These are phyloP conservation scores for Lipomyces kockii DNA, from an alignment of 805 yeast species.

Conservation along the genomic window DNA sequence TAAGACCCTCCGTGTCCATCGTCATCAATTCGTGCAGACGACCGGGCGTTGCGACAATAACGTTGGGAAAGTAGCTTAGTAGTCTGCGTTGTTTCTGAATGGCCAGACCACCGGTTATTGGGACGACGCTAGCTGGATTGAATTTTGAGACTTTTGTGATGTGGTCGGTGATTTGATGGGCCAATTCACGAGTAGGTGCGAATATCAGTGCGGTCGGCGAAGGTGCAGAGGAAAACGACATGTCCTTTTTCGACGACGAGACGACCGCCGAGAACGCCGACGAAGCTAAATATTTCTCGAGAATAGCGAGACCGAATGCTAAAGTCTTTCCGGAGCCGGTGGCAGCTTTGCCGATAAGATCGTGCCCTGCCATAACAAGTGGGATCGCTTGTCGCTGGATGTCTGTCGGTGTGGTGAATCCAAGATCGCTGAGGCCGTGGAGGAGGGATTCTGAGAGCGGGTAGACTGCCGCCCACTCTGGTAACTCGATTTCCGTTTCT, in stretches of 20 bases:
- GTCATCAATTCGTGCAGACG: conserved; percentile 76
- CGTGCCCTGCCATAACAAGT: conserved; percentile 68
- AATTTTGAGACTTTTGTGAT: conserved; percentile 55
- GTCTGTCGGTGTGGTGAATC: conserved; percentile 75
- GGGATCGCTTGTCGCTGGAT: conserved; percentile 83
- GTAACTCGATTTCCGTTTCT: conserved; percentile 39
- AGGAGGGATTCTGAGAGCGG: conserved; percentile 60
- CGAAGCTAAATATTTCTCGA: conserved; percentile 60
- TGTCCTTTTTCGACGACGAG: conserved; percentile 36
- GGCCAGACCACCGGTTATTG: conserved; percentile 93
- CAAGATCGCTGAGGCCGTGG: conserved; percentile 62
- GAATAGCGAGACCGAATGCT: conserved; percentile 91
- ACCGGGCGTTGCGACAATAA: conserved; percentile 95
- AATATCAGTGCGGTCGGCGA: conserved; percentile 78
- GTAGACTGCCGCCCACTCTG: conserved; percentile 47
- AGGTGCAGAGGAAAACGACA: conserved; percentile 39
- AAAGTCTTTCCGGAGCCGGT: conserved; percentile 98
- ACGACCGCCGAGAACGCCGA: background rate
- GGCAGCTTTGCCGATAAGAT: conserved; percentile 92
- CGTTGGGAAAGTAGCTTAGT: conserved; percentile 67
- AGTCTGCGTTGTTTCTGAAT: conserved; percentile 90
- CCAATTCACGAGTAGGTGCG: conserved; percentile 96
- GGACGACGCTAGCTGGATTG: conserved; percentile 62
- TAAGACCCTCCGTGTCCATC: conserved; percentile 53
- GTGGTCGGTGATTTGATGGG: conserved; percentile 89